Base-by-base conservation (phyloP, 129 eudicot species). In the Artemisia tridentata region DNA sequence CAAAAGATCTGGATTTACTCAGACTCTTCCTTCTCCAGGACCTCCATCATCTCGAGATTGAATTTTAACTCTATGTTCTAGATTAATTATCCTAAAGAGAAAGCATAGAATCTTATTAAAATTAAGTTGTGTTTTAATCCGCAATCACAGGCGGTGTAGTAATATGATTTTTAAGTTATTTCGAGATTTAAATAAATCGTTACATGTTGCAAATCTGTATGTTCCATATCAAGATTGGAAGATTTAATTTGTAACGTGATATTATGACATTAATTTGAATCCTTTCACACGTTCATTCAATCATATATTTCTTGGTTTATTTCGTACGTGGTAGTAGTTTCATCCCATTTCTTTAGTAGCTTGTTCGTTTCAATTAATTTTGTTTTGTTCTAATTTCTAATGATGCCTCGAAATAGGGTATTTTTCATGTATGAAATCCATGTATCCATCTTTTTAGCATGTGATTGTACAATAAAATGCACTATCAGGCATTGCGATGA, bases 1-100 rank as follows among this genome's bases (percentile, higher is more conserved):
- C 62, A 7, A 18, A 18, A 63, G 25, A 63, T 67, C 74, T 29
- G 84, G 73, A 23, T 21, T 74, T 52, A 20, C 31, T 64, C 76
- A 23, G 58, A 29, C 34, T 69, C 61, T 43, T 45, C 74, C 74
- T 27, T 31, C 64, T 54, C 72, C 62, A 52, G 72, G 23, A 55
- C 54, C 72, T 29, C 55, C 72, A 20, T 1, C 46, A 66, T 16
- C 67, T 52, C 29, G n/a, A 53, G 65, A 7, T 54, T 74, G 29
- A 64, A 63, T 49, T 29, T 8, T 59, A 46, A 72, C 68, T 25
- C 46, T 25, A 72, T 10, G 11, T 15, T 59, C 47, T n/a, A 27
- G 29, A 51, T 69, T 51, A 16, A 14, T 58, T 4, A 8, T 15
- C 13, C 9, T n/a, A 51, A 63, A 15, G 23, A 20, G 10, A 49